phyloP scores from a whole-genome alignment of 106 monocot species.

The Vanilla planifolia region DNA sequence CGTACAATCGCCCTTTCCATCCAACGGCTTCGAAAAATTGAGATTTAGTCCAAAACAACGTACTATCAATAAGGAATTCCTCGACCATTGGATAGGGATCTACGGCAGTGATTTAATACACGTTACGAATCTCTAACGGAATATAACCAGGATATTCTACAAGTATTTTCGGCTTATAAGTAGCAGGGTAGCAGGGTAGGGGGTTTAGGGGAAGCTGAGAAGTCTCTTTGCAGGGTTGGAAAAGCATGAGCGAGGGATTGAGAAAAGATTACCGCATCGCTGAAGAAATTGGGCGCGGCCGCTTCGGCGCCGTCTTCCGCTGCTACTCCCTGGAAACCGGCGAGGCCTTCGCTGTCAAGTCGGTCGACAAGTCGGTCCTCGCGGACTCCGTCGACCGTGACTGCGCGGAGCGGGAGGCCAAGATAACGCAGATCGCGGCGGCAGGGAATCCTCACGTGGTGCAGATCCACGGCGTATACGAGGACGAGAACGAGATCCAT shows the following conservation, averaged over 20 bases:
- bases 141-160: too few species aligned
- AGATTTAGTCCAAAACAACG: too few species aligned
- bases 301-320: conserved; percentile 59
- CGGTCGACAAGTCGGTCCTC: conserved; percentile 49
- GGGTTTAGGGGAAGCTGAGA: too few species aligned
- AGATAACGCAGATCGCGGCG: conserved; percentile 41
- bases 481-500: conserved; percentile 46
- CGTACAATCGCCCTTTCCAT: too few species aligned
- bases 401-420: conserved; percentile 43
- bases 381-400: conserved; percentile 50
- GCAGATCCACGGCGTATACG: conserved; percentile 51
- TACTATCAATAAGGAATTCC: too few species aligned
- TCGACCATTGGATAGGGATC: too few species aligned
- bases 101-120: too few species aligned
- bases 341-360: conserved; percentile 62
- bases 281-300: conserved; percentile 69
- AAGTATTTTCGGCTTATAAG: too few species aligned
- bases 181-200: too few species aligned
- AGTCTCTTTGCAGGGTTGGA: too few species aligned
- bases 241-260: conserved; percentile 41
- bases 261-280: conserved; percentile 54
- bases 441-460: conserved; percentile 49
- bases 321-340: conserved; percentile 41
- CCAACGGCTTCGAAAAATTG: too few species aligned
- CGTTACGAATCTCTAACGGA: too few species aligned